Evolutionary conservation across 106 monocot species (phyloP).

Genomic region (Vanilla planifolia): DNA sequence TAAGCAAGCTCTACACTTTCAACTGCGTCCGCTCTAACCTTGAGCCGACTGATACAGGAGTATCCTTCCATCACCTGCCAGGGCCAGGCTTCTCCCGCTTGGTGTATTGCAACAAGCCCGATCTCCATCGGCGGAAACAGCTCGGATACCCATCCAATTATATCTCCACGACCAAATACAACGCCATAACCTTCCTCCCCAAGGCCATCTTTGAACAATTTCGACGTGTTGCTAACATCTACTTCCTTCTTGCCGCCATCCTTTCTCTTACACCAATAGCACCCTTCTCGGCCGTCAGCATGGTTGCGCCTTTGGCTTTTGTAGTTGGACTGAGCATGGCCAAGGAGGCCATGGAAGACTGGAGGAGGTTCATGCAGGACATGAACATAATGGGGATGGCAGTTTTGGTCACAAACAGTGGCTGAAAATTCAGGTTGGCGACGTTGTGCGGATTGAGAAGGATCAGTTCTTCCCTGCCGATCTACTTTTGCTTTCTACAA

Average conservation of each 20-base stretch:
- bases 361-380: no score
- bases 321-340: no score
- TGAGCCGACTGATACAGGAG: conserved; percentile 10
- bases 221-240: conserved; percentile 83
- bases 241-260: conserved; percentile 85
- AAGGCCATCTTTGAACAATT: conserved; percentile 92
- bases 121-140: conserved; percentile 31
- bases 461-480: conserved; percentile 88
- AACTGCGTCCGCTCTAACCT: conserved; percentile 53
- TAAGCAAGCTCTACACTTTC: conserved; percentile 91
- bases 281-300: no score
- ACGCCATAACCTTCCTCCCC: conserved; percentile 61
- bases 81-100: conserved; percentile 52
- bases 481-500: conserved; percentile 66
- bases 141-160: conserved; percentile 40
- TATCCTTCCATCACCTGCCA: conserved; percentile 20
- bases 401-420: no score
- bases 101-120: conserved; percentile 54
- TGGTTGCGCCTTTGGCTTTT: no score
- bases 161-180: conserved; percentile 68
- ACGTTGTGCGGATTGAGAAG: conserved; percentile 57
- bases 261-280: no score
- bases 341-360: no score
- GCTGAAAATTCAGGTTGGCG: no score
- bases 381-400: no score